Evolutionary conservation across 441 rosid species (phyloP).

Genomic region (Gossypium gossypioides): DNA sequence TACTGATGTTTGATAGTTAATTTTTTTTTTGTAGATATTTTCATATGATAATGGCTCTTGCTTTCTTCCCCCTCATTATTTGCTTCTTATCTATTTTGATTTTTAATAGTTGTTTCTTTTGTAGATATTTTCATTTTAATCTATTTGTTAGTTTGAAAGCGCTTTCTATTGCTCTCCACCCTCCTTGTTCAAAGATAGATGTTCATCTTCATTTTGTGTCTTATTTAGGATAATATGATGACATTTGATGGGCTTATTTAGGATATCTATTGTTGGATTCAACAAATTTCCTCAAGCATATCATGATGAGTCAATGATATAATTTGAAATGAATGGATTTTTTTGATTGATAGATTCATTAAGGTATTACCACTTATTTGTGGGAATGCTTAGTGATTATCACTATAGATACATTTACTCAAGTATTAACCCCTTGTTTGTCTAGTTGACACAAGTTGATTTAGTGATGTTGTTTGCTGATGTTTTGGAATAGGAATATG

Average conservation of each 20-base stretch:
- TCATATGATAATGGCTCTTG: not conserved
- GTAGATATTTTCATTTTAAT: not conserved
- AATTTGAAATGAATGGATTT: not conserved
- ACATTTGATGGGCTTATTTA: not conserved
- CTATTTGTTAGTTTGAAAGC: not conserved
- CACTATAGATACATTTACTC: not conserved
- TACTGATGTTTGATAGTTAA: not conserved
- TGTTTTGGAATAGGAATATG: slow-evolving; percentile 3
- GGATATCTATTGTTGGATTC: not conserved
- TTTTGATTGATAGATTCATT: not conserved
- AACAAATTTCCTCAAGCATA: not conserved
- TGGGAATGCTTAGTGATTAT: not conserved
- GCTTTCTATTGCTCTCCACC: not conserved
- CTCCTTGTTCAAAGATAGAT: not conserved
- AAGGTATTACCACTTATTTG: not conserved
- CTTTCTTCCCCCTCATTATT: not conserved
- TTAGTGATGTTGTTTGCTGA: not conserved
- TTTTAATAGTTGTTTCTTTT: not conserved
- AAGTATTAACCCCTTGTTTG: not conserved
- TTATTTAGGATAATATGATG: not conserved
- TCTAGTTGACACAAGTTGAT: not conserved
- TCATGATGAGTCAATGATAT: not conserved
- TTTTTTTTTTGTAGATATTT: not conserved
- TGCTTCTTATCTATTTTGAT: not conserved
- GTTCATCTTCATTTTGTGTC: not conserved